phyloP scores from a whole-genome alignment of 116 monocot genomes.

The Trichopus zeylanicus region DNA sequence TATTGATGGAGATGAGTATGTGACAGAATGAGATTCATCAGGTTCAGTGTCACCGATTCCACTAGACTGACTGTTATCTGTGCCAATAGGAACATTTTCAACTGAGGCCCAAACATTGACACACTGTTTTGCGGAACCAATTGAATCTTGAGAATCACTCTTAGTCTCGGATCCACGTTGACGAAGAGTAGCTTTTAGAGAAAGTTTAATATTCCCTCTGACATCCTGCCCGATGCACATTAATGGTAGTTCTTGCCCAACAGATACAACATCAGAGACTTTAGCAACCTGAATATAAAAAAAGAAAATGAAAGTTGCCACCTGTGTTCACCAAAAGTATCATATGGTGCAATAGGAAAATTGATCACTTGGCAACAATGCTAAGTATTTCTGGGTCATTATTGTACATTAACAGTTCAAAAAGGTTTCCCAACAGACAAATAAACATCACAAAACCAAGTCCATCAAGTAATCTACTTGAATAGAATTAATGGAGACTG shows the following conservation, averaged over 20 bases:
- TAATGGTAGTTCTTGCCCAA: slow-evolving; percentile 80
- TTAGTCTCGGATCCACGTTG: slow-evolving; percentile 17
- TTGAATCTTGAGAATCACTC: slow-evolving; percentile 7
- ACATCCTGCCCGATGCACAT: slow-evolving; percentile 91
- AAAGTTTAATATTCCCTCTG: slow-evolving; percentile 89
- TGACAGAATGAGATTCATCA: slow-evolving; percentile 5
- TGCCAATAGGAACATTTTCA: slow-evolving; percentile 4
- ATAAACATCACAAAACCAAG: too few species aligned
- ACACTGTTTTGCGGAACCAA: slow-evolving; percentile 11
- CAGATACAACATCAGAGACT: slow-evolving; percentile 73
- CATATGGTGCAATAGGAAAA: too few species aligned
- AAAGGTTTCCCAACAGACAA: too few species aligned
- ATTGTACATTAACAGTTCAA: too few species aligned
- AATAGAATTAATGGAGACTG: too few species aligned
- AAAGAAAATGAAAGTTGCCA: background rate
- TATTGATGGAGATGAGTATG: slow-evolving; percentile 38
- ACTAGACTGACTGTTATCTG: slow-evolving; percentile 7
- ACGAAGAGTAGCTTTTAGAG: slow-evolving; percentile 66
- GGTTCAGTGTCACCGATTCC: slow-evolving; percentile 6
- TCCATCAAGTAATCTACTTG: too few species aligned
- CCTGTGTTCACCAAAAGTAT: too few species aligned
- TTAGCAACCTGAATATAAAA: slow-evolving; percentile 43
- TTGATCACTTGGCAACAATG: too few species aligned
- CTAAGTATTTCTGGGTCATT: too few species aligned
- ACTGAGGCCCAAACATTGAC: slow-evolving; percentile 21